These are phyloP conservation scores for Leucocoprinus gongylophorus DNA, from an alignment of 1,284 basidiomycete species.

Conservation along the genomic window DNA sequence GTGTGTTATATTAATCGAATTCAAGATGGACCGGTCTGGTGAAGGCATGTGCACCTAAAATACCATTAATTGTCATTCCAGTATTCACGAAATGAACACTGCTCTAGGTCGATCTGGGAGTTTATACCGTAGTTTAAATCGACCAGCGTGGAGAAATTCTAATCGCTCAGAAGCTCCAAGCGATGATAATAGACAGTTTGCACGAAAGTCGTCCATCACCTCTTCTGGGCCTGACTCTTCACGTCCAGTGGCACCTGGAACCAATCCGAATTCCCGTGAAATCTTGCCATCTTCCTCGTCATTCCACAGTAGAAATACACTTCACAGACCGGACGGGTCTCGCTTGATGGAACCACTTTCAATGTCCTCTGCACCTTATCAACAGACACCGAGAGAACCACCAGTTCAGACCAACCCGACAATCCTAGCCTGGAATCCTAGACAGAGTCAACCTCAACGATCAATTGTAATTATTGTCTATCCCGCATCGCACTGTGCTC, in stretches of 20 bases:
- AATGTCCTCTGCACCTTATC: background rate
- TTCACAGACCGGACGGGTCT: background rate
- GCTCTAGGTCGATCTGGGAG: background rate
- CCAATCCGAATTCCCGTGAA: background rate
- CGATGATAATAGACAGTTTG: conserved; percentile 4
- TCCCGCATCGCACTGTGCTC: background rate
- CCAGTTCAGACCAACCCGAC: background rate
- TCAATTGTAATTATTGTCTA: background rate
- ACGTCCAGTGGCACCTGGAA: background rate
- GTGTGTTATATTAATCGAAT: background rate
- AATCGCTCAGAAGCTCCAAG: background rate
- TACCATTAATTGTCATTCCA: background rate
- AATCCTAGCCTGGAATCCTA: background rate
- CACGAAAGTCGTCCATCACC: background rate
- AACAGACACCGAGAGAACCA: background rate
- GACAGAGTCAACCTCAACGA: background rate
- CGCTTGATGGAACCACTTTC: background rate
- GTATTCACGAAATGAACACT: background rate
- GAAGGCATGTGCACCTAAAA: background rate
- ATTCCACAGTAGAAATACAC: background rate
- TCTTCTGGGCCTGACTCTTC: background rate
- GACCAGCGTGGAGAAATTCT: background rate
- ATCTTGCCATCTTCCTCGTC: background rate
- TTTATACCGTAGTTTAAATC: background rate
- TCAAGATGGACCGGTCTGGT: background rate